Conservation (phyloP, 139 green algal genomes). For the Microglena sp. region DNA sequence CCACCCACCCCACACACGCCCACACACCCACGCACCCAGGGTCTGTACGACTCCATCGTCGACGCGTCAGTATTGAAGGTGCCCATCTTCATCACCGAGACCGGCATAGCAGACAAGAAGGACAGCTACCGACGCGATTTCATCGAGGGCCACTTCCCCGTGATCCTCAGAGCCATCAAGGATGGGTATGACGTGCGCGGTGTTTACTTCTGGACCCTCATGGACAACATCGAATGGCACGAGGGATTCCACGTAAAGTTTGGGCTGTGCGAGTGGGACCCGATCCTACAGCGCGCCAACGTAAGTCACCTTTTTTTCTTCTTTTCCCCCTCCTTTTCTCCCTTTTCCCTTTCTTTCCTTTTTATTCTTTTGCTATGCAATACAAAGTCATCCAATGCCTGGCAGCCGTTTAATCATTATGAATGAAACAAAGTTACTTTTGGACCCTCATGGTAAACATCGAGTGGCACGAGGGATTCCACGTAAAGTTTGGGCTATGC, state of each 20-base stretch:
- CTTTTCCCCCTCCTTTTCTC: too few species aligned
- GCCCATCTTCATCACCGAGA: conserved; percentile 78
- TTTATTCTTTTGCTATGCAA: too few species aligned
- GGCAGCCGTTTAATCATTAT: too few species aligned
- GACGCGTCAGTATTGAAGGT: conserved; percentile 16
- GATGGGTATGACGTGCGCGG: conserved; percentile 59
- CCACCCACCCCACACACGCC: too few species aligned
- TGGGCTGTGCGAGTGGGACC: conserved; percentile 35
- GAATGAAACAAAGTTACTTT: too few species aligned
- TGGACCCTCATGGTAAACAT: conserved; percentile 60
- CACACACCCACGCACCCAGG: too few species aligned
- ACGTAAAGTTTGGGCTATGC: conserved; percentile 40
- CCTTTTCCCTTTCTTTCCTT: too few species aligned
- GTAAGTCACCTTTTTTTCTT: too few species aligned
- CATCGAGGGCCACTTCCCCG: conserved; percentile 8
- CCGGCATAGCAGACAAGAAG: conserved; percentile 47
- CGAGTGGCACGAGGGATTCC: conserved; percentile 48
- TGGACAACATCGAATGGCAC: conserved; percentile 61
- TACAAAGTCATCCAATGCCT: too few species aligned
- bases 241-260: conserved; percentile 44
- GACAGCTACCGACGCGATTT: conserved; percentile 19
- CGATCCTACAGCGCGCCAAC: not conserved
- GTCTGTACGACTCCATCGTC: conserved; percentile 18
- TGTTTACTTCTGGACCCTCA: conserved; percentile 42
- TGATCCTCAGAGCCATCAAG: not conserved